A percentile compares a stretch with the other conserved stretches of the same genome.
These are phyloP conservation scores for Mariannaea elegans DNA, from an alignment of 2,329 filamentous ascomycete genomes.

Conservation along the genomic window DNA sequence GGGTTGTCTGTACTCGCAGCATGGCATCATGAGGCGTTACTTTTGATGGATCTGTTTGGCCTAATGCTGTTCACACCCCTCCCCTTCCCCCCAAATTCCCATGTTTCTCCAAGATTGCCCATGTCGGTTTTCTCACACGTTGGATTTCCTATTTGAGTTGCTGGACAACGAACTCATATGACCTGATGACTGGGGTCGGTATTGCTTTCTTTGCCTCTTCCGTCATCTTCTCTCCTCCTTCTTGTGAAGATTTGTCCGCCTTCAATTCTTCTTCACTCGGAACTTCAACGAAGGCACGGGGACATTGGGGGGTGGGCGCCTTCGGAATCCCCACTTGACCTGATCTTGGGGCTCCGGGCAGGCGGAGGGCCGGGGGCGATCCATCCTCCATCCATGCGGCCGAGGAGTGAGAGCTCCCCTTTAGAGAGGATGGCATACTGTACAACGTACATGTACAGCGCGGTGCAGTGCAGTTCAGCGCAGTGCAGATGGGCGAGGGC, in stretches of 20 bases:
- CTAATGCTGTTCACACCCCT: conserved; percentile 1
- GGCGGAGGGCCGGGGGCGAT: conserved; percentile 37
- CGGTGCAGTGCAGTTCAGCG: no score
- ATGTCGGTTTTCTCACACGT: neutral
- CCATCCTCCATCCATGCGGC: conserved; percentile 36
- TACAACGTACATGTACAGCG: no score
- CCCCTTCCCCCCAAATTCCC: neutral
- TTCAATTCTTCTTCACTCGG: conserved; percentile 4
- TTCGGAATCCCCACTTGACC: conserved; percentile 17
- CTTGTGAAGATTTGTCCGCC: neutral
- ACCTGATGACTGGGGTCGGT: neutral
- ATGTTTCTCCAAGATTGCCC: neutral
- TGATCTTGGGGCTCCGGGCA: conserved; percentile 34
- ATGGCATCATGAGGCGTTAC: conserved; percentile 25
- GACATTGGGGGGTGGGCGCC: conserved; percentile 14
- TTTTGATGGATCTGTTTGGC: conserved; percentile 1
- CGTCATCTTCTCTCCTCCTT: neutral
- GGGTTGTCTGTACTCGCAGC: neutral
- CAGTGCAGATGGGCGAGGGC: no score
- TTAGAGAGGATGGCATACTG: no score
- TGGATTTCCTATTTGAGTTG: neutral
- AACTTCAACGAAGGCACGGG: conserved; percentile 6
- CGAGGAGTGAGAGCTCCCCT: conserved; percentile 33
- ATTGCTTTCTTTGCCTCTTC: neutral
- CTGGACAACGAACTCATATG: neutral